Evolutionary conservation across 805 yeast species (phyloP).

Genomic region (Wickerhamomyces canadensis): DNA sequence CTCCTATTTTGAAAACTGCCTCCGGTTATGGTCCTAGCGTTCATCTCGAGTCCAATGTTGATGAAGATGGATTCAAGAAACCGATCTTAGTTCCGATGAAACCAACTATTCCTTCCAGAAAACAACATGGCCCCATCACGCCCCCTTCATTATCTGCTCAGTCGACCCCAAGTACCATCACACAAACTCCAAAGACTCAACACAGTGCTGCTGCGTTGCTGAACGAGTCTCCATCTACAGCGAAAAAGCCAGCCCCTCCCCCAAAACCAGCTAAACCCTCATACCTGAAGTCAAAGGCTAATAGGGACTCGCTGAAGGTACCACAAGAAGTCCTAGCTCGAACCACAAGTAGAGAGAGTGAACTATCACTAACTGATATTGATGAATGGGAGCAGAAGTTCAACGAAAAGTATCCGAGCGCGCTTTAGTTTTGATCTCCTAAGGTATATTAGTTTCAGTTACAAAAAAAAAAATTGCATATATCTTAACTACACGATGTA

Average conservation of each 20-base stretch:
- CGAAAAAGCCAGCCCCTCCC: constrained; percentile 36
- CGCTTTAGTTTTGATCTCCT: too few species aligned
- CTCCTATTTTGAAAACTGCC: constrained; percentile 57
- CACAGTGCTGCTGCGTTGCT: constrained; percentile 8
- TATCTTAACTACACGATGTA: not conserved
- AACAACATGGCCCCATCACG: constrained; percentile 10
- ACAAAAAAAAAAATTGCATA: not conserved
- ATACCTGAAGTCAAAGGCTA: constrained; percentile 35
- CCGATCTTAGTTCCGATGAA: constrained; percentile 17
- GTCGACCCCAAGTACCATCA: constrained; percentile 23
- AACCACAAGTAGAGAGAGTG: constrained; percentile 26
- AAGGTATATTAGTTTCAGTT: too few species aligned
- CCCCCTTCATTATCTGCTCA: constrained; percentile 24
- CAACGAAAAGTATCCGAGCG: constrained; percentile 56
- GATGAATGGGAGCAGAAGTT: constrained; percentile 57
- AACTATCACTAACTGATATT: constrained; percentile 43
- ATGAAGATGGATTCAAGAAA: constrained; percentile 24
- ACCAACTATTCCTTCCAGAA: constrained; percentile 12
- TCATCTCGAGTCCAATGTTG: constrained; percentile 4
- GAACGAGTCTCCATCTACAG: constrained; percentile 27
- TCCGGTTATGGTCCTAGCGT: constrained; percentile 79
- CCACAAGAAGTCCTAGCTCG: not conserved
- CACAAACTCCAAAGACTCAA: constrained; percentile 12
- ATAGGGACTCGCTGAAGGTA: not conserved
- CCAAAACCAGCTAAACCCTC: constrained; percentile 64